These are phyloP conservation scores for Theobroma cacao DNA, from an alignment of 345 rosid genomes.

Conservation along the genomic window DNA sequence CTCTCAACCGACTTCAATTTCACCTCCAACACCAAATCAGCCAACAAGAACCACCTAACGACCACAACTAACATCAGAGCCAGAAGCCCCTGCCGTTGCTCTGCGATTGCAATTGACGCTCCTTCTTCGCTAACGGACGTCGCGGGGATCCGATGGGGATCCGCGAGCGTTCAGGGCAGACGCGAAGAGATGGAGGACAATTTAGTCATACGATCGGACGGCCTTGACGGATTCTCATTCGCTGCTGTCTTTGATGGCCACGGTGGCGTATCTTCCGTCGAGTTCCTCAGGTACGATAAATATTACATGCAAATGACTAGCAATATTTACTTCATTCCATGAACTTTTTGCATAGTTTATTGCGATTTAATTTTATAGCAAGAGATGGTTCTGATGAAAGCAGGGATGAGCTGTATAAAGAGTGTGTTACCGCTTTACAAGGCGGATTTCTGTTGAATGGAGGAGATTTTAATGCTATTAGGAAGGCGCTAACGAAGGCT, in stretches of 20 bases:
- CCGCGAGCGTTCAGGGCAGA: slow-evolving; percentile 64
- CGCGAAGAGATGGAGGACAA: slow-evolving; percentile 95
- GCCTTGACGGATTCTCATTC: slow-evolving; percentile 74
- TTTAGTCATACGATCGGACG: slow-evolving; percentile 63
- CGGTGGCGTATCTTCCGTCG: slow-evolving; percentile 71
- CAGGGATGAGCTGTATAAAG: slow-evolving; percentile 90
- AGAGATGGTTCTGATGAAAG: slow-evolving; percentile 14
- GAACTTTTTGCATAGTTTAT: neutral
- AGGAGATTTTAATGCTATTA: slow-evolving; percentile 47
- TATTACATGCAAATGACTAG: neutral
- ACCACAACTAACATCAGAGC: slow-evolving; percentile 12
- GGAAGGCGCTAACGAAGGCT: slow-evolving; percentile 52
- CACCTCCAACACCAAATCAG: slow-evolving; percentile 20
- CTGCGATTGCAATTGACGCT: slow-evolving; percentile 81
- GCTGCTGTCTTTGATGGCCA: slow-evolving; percentile 95
- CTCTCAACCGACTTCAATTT: slow-evolving; percentile 33
- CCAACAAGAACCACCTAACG: slow-evolving; percentile 19
- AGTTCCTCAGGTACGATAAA: slow-evolving; percentile 59
- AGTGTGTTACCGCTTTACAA: slow-evolving; percentile 69
- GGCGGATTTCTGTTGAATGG: slow-evolving; percentile 64
- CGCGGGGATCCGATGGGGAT: slow-evolving; percentile 74
- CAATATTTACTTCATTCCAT: neutral
- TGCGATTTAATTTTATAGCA: neutral
- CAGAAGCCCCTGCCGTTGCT: slow-evolving; percentile 42
- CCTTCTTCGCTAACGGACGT: slow-evolving; percentile 62